Evolutionary conservation across 768 basidiomycete species (phyloP).

Genomic region (Boletellus sp.): DNA sequence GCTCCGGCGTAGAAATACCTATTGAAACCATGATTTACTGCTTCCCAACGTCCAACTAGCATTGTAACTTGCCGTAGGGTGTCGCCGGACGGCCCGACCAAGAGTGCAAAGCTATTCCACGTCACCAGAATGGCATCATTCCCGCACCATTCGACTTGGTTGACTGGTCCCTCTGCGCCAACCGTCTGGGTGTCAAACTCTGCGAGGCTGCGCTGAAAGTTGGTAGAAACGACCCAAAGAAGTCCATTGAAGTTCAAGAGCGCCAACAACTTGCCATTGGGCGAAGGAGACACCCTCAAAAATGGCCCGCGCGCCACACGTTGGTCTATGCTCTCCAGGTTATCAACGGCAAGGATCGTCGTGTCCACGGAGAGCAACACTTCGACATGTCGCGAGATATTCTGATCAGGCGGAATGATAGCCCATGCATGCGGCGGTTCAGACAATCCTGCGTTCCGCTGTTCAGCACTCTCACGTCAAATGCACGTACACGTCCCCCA

Average conservation of each 20-base stretch:
- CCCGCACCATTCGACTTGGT: conserved; percentile 91
- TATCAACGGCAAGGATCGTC: conserved; percentile 84
- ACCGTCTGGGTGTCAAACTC: conserved; percentile 74
- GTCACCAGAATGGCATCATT: conserved; percentile 89
- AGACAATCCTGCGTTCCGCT: conserved; percentile 49
- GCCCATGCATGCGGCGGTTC: conserved; percentile 84
- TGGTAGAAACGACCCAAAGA: conserved; percentile 92
- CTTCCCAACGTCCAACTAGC: not conserved
- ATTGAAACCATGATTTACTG: not conserved
- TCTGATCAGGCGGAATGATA: conserved; percentile 85
- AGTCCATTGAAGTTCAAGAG: conserved; percentile 68
- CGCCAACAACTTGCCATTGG: conserved; percentile 90
- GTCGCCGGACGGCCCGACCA: conserved; percentile 93
- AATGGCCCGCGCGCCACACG: conserved; percentile 87
- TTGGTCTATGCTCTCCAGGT: conserved; percentile 85
- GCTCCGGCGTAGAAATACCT: conserved; percentile 81
- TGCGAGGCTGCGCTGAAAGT: conserved; percentile 85
- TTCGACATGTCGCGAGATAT: conserved; percentile 85
- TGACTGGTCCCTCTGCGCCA: conserved; percentile 54
- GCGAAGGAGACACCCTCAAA: conserved; percentile 80
- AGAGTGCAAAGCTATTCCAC: conserved; percentile 71
- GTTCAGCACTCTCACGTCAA: conserved; percentile 6
- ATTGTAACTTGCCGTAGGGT: conserved; percentile 62
- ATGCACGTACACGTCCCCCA: conserved; percentile 21
- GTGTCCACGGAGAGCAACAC: conserved; percentile 78